Evolutionary conservation across 768 basidiomycete genomes (phyloP), one percentile per base, ranked within the genome.

Genomic region (Suillus tomentosus): DNA sequence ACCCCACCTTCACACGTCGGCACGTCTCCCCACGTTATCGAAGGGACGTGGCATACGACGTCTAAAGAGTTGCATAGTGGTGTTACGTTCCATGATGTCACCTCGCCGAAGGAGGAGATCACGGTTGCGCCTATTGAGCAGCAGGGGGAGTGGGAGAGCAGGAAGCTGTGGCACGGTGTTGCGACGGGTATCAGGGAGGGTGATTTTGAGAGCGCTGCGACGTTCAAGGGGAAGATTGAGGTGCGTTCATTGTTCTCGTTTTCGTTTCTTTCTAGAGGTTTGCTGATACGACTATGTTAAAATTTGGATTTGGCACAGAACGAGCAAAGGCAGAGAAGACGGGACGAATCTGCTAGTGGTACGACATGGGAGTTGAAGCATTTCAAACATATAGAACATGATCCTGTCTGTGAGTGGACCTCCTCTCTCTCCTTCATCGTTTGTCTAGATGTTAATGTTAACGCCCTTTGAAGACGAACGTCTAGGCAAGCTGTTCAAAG

Each of bases 171-270:
- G 96, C 76, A 79, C 66, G 81, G 84, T 55, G 96, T 98, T 27
- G 89, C 95, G 24, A 91, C 91, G 73, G 96, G 96, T 15, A 99
- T 99, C 65, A 79, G 90, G 62, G 90, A 89, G 64, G 92, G 93
- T 15, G 94, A 98, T 72, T 99, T 95, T 73, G 96, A 99, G 60
- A 78, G 81, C n/a, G 96, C 96, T 4, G 90, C 90, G 65, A 80
- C 77, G 68, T 96, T 95, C 74, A 98, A 99, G 87, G 84, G 82
- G 55, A 84, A 87, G 76, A 95, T 99, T 55, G 96, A 99, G 90
- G 48, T 50, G 48, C 14, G 48, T 50, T 27, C 7, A 27, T 27
- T 24, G 7, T 15, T 50, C 3, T 50, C 7, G 7, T 22, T 3
- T 13, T 47, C 4, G 3, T 22, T n/a, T 27, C 11, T 22, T 0